These are phyloP conservation scores for Phallus indusiatus DNA, from an alignment of 768 basidiomycete genomes.

Conservation along the genomic window DNA sequence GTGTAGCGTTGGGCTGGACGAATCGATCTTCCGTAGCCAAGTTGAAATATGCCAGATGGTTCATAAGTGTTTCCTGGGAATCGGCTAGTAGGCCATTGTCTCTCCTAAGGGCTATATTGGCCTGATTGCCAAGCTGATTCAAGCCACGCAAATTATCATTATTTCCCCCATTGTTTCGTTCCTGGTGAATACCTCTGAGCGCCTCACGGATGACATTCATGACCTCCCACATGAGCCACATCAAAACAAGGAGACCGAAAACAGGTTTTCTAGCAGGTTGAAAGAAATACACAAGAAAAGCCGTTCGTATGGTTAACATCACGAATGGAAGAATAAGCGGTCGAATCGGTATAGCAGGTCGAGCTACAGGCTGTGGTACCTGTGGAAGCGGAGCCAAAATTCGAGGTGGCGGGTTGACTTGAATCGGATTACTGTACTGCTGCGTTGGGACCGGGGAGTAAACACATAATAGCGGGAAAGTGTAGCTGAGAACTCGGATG, in stretches of 20 bases:
- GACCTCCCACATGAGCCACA: conserved; percentile 68
- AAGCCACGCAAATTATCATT: conserved; percentile 15
- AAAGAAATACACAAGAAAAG: conserved; percentile 67
- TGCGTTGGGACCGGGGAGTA: conserved; percentile 5
- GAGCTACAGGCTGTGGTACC: conserved; percentile 1
- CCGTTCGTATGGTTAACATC: conserved; percentile 59
- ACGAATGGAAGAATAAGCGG: conserved; percentile 58
- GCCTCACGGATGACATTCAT: conserved; percentile 56
- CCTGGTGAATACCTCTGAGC: conserved; percentile 23
- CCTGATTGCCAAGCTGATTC: background rate
- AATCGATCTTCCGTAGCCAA: conserved; percentile 45
- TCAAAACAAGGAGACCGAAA: conserved; percentile 53
- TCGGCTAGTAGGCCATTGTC: conserved; percentile 13
- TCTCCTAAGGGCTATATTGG: background rate
- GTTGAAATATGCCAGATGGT: conserved; percentile 48
- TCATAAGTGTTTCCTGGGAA: conserved; percentile 30
- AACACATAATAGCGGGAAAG: conserved; percentile 33
- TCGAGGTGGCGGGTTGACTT: conserved; percentile 19
- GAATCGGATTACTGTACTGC: conserved; percentile 1
- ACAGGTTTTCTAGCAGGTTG: conserved; percentile 65
- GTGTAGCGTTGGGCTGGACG: conserved; percentile 25
- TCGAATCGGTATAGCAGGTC: conserved; percentile 45
- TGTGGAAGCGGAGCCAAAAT: conserved; percentile 11
- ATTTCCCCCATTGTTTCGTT: conserved; percentile 20
- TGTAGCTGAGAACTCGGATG: conserved; percentile 50